Conservation (phyloP, 345 rosid species). For the Schrenkiella parvula region DNA sequence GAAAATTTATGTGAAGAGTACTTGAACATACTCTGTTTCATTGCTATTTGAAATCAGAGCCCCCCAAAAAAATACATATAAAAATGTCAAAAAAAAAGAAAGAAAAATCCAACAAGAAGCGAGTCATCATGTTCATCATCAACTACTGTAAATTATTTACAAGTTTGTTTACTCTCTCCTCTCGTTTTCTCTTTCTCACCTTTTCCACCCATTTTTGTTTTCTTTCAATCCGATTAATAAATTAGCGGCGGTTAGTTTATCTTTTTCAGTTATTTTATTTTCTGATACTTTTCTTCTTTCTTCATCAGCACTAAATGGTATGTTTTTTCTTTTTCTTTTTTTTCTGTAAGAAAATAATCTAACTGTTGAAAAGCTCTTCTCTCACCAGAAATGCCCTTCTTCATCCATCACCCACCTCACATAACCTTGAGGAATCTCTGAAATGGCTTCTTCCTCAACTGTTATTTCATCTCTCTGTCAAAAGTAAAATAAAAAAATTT, state of each 20-base stretch:
- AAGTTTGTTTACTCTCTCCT: background rate
- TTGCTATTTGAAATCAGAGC: background rate
- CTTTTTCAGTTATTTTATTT: conserved; percentile 17
- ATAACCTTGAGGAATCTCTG: conserved; percentile 46
- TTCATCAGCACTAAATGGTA: conserved; percentile 12
- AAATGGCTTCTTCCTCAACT: conserved; percentile 16
- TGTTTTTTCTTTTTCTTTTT: background rate
- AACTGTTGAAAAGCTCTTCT: background rate
- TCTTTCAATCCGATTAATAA: background rate
- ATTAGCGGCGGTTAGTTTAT: conserved; percentile 19
- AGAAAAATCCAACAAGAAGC: background rate
- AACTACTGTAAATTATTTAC: conserved; percentile 13
- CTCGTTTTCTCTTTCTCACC: background rate
- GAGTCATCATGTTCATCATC: background rate
- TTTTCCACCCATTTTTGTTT: background rate
- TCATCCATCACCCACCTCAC: conserved; percentile 67
- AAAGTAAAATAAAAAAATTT: background rate
- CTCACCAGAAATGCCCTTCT: conserved; percentile 37
- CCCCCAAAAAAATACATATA: background rate
- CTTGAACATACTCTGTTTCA: background rate
- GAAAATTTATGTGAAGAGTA: background rate
- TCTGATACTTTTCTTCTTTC: conserved; percentile 9
- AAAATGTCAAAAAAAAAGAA: background rate
- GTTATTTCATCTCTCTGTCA: conserved; percentile 43
- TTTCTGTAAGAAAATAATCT: background rate